phyloP scores from a whole-genome alignment of 1,139 yeast species.

The Pichia kudriavzevii region DNA sequence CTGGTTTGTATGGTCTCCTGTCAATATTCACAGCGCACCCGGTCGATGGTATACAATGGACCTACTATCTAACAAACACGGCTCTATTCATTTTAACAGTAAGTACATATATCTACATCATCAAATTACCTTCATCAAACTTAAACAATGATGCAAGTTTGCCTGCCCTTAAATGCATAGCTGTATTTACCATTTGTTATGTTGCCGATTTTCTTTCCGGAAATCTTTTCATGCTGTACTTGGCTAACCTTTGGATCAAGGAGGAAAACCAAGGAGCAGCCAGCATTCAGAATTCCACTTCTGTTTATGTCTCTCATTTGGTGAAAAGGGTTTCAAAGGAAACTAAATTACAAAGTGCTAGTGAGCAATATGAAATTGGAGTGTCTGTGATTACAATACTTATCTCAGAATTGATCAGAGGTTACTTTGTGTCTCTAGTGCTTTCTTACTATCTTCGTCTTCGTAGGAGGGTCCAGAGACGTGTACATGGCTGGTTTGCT shows the following conservation, averaged over 20 bases:
- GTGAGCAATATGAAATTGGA: constrained; percentile 58
- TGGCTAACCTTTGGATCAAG: constrained; percentile 66
- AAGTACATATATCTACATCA: constrained; percentile 4
- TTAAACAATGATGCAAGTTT: constrained; percentile 11
- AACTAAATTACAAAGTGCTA: constrained; percentile 26
- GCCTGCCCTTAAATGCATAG: constrained; percentile 36
- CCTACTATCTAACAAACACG: constrained; percentile 63
- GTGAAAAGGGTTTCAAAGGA: constrained; percentile 14
- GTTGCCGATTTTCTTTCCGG: constrained; percentile 61
- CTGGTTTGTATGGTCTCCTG: constrained; percentile 81
- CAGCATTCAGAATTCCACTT: constrained; percentile 1
- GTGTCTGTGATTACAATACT: constrained; percentile 51
- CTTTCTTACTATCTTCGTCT: constrained; percentile 25
- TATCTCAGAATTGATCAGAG: constrained; percentile 42
- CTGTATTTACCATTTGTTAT: constrained; percentile 59
- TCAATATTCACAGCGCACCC: constrained; percentile 90
- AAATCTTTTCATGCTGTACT: constrained; percentile 62
- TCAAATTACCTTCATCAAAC: constrained; percentile 1
- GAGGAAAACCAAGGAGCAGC: constrained; percentile 20
- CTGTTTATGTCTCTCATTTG: not conserved
- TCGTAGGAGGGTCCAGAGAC: constrained; percentile 12
- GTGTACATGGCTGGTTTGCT: too few species aligned
- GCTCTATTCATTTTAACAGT: constrained; percentile 4
- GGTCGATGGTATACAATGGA: constrained; percentile 75
- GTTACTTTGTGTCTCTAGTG: constrained; percentile 60